Evolutionary conservation across 495 filamentous ascomycete genomes (phyloP), one percentile per base, ranked within the genome.

Genomic region (Aspergillus egyptiacus): DNA sequence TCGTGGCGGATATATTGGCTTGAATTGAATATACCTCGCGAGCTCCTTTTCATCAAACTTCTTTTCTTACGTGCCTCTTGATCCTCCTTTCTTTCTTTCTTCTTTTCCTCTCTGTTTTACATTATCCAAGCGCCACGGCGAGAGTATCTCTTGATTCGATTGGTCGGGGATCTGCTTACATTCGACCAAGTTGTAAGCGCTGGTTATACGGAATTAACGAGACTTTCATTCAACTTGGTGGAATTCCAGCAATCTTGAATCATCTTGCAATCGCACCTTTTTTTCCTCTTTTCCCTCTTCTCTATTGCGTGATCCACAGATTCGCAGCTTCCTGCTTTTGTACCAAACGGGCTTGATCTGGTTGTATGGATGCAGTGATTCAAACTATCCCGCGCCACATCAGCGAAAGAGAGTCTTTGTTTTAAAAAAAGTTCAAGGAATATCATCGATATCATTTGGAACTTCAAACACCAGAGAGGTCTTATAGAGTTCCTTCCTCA

Each of bases 301-400:
- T 34, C 22, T 32, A 33, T 19, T 57, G 49, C 18, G 38, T 49
- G 51, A 48, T 44, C 37, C 48, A 40, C 52, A 46, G 30, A 52
- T 46, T n/a, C 38, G 19, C 49, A 48, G 22, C 44, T 53, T 51
- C 45, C n/a, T n/a, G n/a, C n/a, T 53, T 48, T 62, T 64, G 60
- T 69, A 64, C 61, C 54, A 57, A 55, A 53, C 61, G 56, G 48
- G 50, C 46, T 64, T 62, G 41, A 49, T 58, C 57, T n/a, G n/a
- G n/a, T 63, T 61, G 56, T 65, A 62, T 69, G 64, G 70, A 67
- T 68, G 56, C 66, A 67, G 64, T 63, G 63, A 56, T 50, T 41
- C 57, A 55, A 58, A 51, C 46, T 41, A 51, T 61, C 58, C 54
- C 51, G 52, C 51, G 53, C 54, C 61, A 59, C 61, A 63, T 58